Conservation (phyloP, 345 rosid species). For the Brassica incana region DNA sequence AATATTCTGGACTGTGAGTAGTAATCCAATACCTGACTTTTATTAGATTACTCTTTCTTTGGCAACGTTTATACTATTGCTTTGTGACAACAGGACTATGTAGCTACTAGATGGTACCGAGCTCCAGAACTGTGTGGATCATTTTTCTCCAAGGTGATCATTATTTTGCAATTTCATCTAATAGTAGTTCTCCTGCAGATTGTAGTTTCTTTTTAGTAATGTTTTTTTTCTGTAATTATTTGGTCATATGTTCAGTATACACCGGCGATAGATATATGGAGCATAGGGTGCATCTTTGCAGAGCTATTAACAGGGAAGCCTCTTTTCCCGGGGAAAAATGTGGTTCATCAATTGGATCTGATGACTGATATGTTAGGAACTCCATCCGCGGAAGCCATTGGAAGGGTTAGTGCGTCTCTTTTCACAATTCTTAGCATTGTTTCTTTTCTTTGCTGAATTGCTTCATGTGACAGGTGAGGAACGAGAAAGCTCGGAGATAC, state of each 20-base stretch:
- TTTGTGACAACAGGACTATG: neutral
- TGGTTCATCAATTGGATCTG: slow-evolving; percentile 1
- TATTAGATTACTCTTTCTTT: too few relatives aligned
- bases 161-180: neutral
- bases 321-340: neutral
- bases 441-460: neutral
- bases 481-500: neutral
- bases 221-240: neutral
- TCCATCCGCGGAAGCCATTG: neutral
- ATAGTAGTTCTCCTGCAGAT: neutral
- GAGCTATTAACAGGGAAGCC: neutral
- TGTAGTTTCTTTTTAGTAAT: neutral
- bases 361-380: neutral
- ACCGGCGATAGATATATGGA: neutral
- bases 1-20: neutral
- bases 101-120: neutral
- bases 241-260: neutral
- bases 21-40: neutral
- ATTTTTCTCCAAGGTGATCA: neutral
- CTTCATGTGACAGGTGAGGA: neutral
- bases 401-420: neutral
- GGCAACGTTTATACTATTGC: neutral
- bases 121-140: neutral
- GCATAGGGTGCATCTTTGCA: neutral
- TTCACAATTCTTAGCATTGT: neutral